phyloP scores from a whole-genome alignment of 2,329 filamentous ascomycete species.

The Berkeleyomyces basicola region DNA sequence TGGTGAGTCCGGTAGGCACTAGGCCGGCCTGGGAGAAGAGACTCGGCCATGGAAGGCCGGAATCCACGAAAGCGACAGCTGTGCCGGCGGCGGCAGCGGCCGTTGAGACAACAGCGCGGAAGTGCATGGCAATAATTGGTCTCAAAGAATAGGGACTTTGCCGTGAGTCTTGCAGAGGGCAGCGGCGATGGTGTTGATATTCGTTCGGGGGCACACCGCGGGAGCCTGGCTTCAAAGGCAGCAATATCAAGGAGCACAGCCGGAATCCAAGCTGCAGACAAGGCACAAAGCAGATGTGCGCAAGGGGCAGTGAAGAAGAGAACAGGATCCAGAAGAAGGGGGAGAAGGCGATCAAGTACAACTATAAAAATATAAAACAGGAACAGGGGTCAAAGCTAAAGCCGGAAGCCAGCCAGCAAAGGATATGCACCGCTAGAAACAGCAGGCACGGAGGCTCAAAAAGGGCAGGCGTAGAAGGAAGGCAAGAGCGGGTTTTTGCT shows the following conservation, averaged over 20 bases:
- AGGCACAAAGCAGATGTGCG: neutral
- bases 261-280: neutral
- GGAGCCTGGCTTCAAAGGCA: neutral
- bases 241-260: neutral
- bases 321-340: too few species aligned
- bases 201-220: neutral
- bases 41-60: constrained; percentile 3
- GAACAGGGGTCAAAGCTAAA: too few species aligned
- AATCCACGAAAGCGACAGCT: constrained; percentile 6
- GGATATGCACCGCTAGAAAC: too few species aligned
- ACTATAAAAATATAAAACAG: too few species aligned
- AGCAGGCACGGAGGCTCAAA: too few species aligned
- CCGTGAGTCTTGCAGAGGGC: neutral
- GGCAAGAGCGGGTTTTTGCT: too few species aligned
- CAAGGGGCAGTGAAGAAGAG: too few species aligned
- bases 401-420: too few species aligned
- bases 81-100: constrained; percentile 5
- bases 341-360: too few species aligned
- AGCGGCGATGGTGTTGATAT: neutral
- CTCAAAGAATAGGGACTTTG: too few species aligned
- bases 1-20: neutral
- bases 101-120: constrained; percentile 10
- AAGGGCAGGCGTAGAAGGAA: too few species aligned
- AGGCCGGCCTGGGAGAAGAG: neutral
- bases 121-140: neutral